These are phyloP conservation scores for Penstemon davidsonii DNA, from an alignment of 257 asterid genomes.

Conservation along the genomic window DNA sequence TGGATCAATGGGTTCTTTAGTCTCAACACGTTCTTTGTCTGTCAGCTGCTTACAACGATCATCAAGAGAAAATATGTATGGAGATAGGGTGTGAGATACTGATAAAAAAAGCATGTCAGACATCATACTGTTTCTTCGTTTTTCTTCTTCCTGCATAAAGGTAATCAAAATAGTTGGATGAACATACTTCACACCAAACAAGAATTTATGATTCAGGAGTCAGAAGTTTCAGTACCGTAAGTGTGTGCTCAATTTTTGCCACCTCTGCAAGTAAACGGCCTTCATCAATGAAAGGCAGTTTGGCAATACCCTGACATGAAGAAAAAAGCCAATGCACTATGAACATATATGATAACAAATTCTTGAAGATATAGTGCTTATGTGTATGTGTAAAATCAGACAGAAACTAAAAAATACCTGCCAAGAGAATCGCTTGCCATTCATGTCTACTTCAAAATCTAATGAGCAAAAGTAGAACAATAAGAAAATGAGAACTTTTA, in stretches of 20 bases:
- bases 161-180: conserved; percentile 15
- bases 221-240: conserved; percentile 49
- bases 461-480: conserved; percentile 30
- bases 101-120: conserved; percentile 88
- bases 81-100: conserved; percentile 79
- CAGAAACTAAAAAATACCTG: conserved; percentile 37
- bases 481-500: conserved; percentile 14
- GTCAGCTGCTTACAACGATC: conserved; percentile 80
- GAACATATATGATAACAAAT: background rate
- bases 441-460: conserved; percentile 98
- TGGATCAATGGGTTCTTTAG: conserved; percentile 77
- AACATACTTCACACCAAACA: conserved; percentile 17
- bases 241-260: conserved; percentile 83
- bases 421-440: conserved; percentile 93
- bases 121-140: conserved; percentile 85
- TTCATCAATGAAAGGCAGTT: conserved; percentile 95
- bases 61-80: conserved; percentile 84
- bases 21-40: conserved; percentile 51
- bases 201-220: conserved; percentile 7
- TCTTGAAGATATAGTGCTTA: conserved; percentile 4
- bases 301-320: conserved; percentile 75
- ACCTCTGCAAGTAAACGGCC: conserved; percentile 86
- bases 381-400: background rate
- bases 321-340: conserved; percentile 24
- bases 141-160: conserved; percentile 80